Conservation (phyloP, 257 asterid species). For the Lavandula angustifolia region DNA sequence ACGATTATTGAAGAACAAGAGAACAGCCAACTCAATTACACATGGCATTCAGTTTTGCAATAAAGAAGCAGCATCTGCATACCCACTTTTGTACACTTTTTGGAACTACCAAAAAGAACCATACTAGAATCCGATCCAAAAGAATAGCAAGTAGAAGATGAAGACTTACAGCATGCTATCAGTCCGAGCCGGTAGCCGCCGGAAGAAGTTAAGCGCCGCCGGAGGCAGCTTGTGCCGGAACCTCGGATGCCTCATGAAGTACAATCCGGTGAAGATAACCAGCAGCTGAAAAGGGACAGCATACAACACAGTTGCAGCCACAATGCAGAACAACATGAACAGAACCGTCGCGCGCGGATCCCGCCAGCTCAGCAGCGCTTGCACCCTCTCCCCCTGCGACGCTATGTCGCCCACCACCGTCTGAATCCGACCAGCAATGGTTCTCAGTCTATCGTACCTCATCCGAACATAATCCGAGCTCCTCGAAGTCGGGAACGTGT, state of each 20-base stretch:
- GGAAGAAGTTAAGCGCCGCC: slow-evolving; percentile 73
- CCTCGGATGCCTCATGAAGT: slow-evolving; percentile 81
- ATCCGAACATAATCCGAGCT: slow-evolving; percentile 56
- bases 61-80: slow-evolving; percentile 18
- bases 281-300: slow-evolving; percentile 60
- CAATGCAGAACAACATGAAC: slow-evolving; percentile 59
- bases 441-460: slow-evolving; percentile 83
- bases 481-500: slow-evolving; percentile 64
- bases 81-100: slow-evolving; percentile 31
- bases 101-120: background rate
- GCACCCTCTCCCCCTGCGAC: slow-evolving; percentile 87
- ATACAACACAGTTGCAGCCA: slow-evolving; percentile 61
- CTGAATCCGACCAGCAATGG: slow-evolving; percentile 82
- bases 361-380: slow-evolving; percentile 86
- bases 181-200: slow-evolving; percentile 80
- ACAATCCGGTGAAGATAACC: slow-evolving; percentile 50
- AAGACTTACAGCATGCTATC: slow-evolving; percentile 72
- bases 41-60: slow-evolving; percentile 10
- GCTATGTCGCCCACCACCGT: slow-evolving; percentile 79
- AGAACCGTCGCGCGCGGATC: slow-evolving; percentile 84
- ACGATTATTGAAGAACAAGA: slow-evolving; percentile 13
- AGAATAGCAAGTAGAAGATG: background rate
- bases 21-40: slow-evolving; percentile 14
- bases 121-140: slow-evolving; percentile 6
- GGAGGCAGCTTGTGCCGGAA: slow-evolving; percentile 73